Evolutionary conservation across 2,329 filamentous ascomycete genomes (phyloP), one percentile per base, ranked within the genome.

Genomic region (Botrytis pseudocinerea): DNA sequence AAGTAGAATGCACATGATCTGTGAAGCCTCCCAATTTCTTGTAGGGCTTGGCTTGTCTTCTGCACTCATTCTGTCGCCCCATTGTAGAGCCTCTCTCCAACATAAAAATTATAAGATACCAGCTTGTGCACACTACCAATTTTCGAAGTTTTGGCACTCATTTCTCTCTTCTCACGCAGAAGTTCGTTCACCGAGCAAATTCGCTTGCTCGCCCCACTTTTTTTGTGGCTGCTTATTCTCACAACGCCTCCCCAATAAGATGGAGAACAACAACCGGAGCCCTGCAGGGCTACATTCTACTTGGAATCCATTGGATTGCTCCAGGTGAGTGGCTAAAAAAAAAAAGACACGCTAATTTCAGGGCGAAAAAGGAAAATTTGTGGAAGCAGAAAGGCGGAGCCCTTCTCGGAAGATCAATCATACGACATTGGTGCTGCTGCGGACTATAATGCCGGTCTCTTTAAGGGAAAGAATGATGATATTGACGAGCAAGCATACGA

Each of bases 1-100:
- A n/a, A 46, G n/a, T 35, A 2, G 1, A 1, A 46, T 46, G 9
- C 42, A 46, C 5, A 10, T 46, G 62, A 64, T 8, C 20, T 4
- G 25, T 35, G 28, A 48, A 40, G 35, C 28, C n/a, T 42, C 16
- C 8, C 38, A 16, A 1, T 0, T n/a, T 40, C 25, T 62, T 42
- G 38, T 62, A 28, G 14, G 35, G 3, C 60, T 42, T 62, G 14
- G 38, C 1, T 3, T 10, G 2, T 40, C 25, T 62, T 40, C 10
- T 42, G 35, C 25, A 7, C 16, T 2, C 7, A 62, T 28, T 6
- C 35, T 3, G 22, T 62, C 61, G 61, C 61, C 40, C 25, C 16
- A 44, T 22, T 6, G 1, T 8, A 44, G 25, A 1, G 4, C 2
- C 8, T 28, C 0, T n/a, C 8, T n/a, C 16, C 8, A 6, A 18